Base-by-base conservation (phyloP, 306 rosid genomes). In the Prunus mume region DNA sequence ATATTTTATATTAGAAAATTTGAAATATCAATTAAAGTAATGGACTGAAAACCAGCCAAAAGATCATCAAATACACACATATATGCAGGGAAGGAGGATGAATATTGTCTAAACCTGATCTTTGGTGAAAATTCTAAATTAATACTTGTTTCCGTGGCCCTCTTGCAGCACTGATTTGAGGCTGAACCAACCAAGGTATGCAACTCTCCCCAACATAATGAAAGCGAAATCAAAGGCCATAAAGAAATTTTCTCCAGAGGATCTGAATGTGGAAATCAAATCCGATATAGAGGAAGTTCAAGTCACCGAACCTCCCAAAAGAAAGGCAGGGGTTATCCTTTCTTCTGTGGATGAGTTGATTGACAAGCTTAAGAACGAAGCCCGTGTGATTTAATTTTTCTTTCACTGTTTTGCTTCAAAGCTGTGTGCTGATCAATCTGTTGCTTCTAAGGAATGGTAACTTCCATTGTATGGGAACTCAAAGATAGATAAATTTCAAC, bases 201-300 rank as follows among this genome's bases (percentile, higher is more conserved):
- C 96, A 5, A 95, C 98, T 6, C 97, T 92, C 68, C 97, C 98
- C 62, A 95, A 92, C 96, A 89, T 91, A 84, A 95, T 95, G 99
- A 95, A 92, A 83, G 97, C 96, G 14, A 92, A 95, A 81, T 90
- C 96, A 9, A 95, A 95, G 82, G 86, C 80, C 47, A 87, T 95
- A 73, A 91, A 88, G 80, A 95, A 95, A 45, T 89, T 71, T 78
- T 88, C 91, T 55, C 93, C 88, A 0, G 81, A 82, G 79, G 96
- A 95, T 20, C 84, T 95, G 85, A 91, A 89, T 41, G 97, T 95
- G 78, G 89, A 95, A 51, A 83, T 89, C 75, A 82, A 80, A 69
- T 71, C 96, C 4, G 97, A 95, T 83, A 65, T 95, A 73, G 98
- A 90, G 87, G 80, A 92, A 19, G 77, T 92, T 68, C 79, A 91